phyloP scores from a whole-genome alignment of 768 basidiomycete genomes.

The Austroboletus festivus region DNA sequence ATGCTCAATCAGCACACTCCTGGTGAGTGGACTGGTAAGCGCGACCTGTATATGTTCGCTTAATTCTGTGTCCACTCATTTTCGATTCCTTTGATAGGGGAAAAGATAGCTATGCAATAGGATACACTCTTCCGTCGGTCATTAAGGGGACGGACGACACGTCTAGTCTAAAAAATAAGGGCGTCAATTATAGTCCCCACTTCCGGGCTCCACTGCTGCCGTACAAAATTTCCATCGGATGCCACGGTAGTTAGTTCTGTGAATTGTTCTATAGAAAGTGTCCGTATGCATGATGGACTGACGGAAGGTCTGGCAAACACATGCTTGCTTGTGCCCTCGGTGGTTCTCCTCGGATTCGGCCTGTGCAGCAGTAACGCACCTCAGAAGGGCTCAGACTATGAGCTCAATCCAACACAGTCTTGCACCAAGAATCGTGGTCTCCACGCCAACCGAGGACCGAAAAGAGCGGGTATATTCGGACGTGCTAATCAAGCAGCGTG shows the following conservation, averaged over 20 bases:
- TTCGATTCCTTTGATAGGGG: not conserved
- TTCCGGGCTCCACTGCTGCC: not conserved
- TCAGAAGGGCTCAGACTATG: too few species aligned
- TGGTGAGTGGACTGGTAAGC: conserved; percentile 2
- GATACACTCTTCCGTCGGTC: not conserved
- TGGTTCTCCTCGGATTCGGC: too few species aligned
- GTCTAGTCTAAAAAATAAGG: not conserved
- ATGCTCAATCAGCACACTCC: too few species aligned
- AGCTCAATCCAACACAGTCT: too few species aligned
- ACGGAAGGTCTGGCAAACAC: not conserved
- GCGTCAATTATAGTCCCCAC: not conserved
- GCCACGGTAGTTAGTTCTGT: not conserved
- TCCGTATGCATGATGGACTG: not conserved
- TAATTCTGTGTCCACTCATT: too few species aligned
- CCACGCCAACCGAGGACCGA: not conserved
- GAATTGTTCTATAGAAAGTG: not conserved
- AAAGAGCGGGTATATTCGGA: not conserved
- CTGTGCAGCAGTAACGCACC: too few species aligned
- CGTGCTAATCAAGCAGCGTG: not conserved
- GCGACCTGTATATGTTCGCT: too few species aligned
- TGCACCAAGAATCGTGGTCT: not conserved
- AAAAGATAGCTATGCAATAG: not conserved
- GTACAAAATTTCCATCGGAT: conserved; percentile 1
- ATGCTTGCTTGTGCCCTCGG: too few species aligned
- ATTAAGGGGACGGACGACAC: not conserved